Evolutionary conservation across 2,329 filamentous ascomycete genomes (phyloP).

Genomic region (Orbilia oligospora): DNA sequence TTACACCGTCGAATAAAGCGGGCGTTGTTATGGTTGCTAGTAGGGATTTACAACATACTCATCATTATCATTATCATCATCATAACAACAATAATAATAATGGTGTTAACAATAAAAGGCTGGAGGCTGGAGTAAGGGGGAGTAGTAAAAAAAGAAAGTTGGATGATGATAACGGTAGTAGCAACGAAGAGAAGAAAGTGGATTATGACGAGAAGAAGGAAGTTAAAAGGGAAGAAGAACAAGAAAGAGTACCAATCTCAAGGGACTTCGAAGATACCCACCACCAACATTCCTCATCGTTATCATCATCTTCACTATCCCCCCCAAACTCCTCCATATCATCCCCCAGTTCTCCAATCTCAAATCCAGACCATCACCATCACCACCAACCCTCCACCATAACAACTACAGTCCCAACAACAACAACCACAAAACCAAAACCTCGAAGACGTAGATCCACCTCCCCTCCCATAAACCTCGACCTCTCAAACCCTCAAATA

Average conservation of each 20-base stretch:
- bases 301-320: background rate
- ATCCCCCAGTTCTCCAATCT: background rate
- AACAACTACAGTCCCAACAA: background rate
- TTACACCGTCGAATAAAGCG: constrained; percentile 45
- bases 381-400: background rate
- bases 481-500: constrained; percentile 52
- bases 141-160: constrained; percentile 9
- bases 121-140: background rate
- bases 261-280: background rate
- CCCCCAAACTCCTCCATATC: background rate
- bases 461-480: constrained; percentile 47
- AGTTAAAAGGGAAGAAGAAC: background rate
- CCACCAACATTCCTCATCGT: background rate
- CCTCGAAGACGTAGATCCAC: constrained; percentile 5
- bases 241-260: background rate
- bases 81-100: too few species aligned
- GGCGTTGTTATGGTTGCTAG: background rate
- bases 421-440: background rate
- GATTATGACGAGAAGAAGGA: background rate
- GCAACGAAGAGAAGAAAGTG: constrained; percentile 4
- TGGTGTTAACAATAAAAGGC: background rate
- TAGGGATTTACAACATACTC: background rate
- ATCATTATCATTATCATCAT: too few species aligned
- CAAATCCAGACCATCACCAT: background rate
- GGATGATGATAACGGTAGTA: background rate